Evolutionary conservation across 2,329 filamentous ascomycete genomes (phyloP), one percentile per base, ranked within the genome.

Genomic region (Xenosphaeropsis pyriputrescens): DNA sequence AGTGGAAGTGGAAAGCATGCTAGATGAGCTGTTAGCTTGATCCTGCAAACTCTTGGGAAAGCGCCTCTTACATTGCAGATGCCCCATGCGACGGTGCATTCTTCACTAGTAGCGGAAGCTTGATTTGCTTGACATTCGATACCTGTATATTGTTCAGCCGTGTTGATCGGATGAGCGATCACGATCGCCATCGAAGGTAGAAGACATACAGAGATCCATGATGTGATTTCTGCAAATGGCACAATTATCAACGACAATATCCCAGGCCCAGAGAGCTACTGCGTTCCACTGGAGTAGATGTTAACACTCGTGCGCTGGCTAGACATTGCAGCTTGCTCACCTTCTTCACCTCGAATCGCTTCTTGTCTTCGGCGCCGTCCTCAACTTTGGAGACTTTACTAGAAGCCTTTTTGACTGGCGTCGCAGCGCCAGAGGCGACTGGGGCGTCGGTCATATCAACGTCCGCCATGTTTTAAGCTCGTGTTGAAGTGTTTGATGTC

Each of bases 1-100:
- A 98, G 66, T 98, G 91, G 65, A 98, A 98, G 63, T 98, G 91
- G 70, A 98, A 98, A 19, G 91, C 91, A 57, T 98, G 91, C 91
- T 98, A 53, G 41, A 42, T 18, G 14, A 22, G 29, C 15, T 33
- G 32, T 43, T 19, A 43, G 36, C 31, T 18, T 41, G 30, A 32
- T 37, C 33, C 7, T 29, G 15, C 6, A 16, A 29, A 19, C 11
- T 17, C 26, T 30, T 9, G n/a, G 16, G 29, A 2, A 14, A 30
- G 6, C 34, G 14, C 18, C 41, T 69, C 84, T 62, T 64, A 95
- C 91, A 57, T 98, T 98, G 70, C 91, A 98, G 45, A 96, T 95
- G 39, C 91, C 91, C 91, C 91, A 98, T 18, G 91, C 91, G 17
- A 98, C 91, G 29, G 91, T 98, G 60, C 91, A 98, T 61, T 98